Percentiles rank a stretch among this genome's conserved stretches.
These are phyloP conservation scores for Pilatotrama ljubarskyi DNA, from an alignment of 768 basidiomycete genomes.

Conservation along the genomic window DNA sequence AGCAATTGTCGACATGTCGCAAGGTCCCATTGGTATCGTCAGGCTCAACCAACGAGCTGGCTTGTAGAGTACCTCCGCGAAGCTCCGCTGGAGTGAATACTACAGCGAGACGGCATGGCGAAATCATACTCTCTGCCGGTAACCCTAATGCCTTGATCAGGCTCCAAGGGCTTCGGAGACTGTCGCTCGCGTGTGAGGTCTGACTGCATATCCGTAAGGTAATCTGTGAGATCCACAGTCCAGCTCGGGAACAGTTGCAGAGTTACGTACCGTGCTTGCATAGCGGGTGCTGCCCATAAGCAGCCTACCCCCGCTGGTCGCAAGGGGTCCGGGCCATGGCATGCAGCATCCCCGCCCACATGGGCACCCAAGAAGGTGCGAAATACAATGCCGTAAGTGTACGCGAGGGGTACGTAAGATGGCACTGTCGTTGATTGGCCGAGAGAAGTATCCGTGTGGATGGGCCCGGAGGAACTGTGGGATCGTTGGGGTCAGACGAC, in stretches of 20 bases:
- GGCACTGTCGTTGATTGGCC: background rate
- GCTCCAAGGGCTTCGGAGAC: background rate
- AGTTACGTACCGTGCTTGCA: background rate
- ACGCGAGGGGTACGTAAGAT: background rate
- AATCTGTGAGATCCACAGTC: background rate
- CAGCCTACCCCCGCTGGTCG: background rate
- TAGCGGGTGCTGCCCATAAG: background rate
- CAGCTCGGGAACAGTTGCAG: background rate
- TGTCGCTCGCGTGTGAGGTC: background rate
- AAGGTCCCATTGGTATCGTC: background rate
- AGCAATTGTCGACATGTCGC: background rate
- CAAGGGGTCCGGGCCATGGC: background rate
- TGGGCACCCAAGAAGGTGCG: constrained; percentile 3
- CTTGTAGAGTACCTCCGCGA: no score
- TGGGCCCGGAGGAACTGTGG: background rate
- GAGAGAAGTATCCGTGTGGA: background rate
- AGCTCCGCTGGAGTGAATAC: no score
- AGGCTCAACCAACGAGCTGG: background rate
- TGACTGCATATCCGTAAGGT: background rate
- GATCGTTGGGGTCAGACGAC: background rate
- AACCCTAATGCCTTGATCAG: no score
- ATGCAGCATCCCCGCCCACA: background rate
- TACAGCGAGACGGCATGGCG: no score
- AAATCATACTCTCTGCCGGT: no score
- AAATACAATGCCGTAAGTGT: background rate